These are phyloP conservation scores for Colletotrichum orbiculare DNA, from an alignment of 2,329 filamentous ascomycete species.

Conservation along the genomic window DNA sequence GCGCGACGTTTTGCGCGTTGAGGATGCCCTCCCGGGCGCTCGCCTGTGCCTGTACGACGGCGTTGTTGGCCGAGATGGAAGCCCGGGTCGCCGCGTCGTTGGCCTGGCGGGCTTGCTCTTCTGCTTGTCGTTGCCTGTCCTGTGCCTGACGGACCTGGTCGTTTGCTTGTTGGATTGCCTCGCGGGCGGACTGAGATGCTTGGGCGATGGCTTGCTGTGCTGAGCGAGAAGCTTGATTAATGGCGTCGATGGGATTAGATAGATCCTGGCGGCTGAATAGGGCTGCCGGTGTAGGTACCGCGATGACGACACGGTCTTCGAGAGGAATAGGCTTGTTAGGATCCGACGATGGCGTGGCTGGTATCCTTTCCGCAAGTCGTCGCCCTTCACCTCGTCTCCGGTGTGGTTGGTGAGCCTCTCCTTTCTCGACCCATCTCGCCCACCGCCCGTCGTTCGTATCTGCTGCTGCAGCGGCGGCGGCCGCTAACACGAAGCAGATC, in stretches of 20 bases:
- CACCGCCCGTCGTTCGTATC: slow-evolving; percentile 14
- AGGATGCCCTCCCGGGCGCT: slow-evolving; percentile 33
- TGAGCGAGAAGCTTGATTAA: slow-evolving; percentile 31
- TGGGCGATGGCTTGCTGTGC: slow-evolving; percentile 34
- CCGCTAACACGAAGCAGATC: slow-evolving; percentile 9
- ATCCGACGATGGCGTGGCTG: slow-evolving; percentile 23
- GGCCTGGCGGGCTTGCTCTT: slow-evolving; percentile 38
- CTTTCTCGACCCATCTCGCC: slow-evolving; percentile 17
- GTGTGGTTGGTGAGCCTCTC: slow-evolving; percentile 16
- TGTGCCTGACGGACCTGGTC: slow-evolving; percentile 40
- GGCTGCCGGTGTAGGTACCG: slow-evolving; percentile 27
- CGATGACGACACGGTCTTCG: slow-evolving; percentile 31
- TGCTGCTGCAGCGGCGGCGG: slow-evolving; percentile 1
- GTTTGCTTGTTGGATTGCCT: slow-evolving; percentile 42
- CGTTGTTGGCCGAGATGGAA: slow-evolving; percentile 40
- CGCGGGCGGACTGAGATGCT: slow-evolving; percentile 31
- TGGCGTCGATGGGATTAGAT: slow-evolving; percentile 29
- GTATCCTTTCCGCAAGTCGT: neutral
- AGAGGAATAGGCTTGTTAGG: slow-evolving; percentile 20
- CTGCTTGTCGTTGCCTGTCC: slow-evolving; percentile 39
- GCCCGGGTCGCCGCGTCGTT: slow-evolving; percentile 41
- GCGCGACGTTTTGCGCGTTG: slow-evolving; percentile 38
- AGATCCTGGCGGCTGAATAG: slow-evolving; percentile 27
- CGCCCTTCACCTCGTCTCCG: slow-evolving; percentile 4
- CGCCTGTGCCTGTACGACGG: slow-evolving; percentile 36